Percentiles rank a stretch among this genome's conserved stretches.
Conservation (phyloP, 768 basidiomycete genomes). For the Obba rivulosa region DNA sequence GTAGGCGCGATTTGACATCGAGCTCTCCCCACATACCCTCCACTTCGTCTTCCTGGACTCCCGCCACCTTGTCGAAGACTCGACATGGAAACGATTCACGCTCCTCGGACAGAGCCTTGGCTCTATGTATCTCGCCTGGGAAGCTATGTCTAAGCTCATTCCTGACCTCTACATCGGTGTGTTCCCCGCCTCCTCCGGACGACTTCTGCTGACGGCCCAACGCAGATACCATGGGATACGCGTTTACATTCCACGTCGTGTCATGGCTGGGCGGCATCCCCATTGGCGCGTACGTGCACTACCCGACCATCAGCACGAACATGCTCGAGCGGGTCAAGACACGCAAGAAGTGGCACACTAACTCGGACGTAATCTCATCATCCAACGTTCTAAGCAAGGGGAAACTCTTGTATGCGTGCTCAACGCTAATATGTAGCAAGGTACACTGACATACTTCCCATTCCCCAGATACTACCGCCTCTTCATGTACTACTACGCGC, state of each 20-base stretch:
- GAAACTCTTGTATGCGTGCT: conserved; percentile 51
- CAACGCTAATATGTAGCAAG: neutral
- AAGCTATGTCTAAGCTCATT: conserved; percentile 72
- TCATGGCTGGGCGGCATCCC: conserved; percentile 57
- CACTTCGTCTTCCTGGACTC: conserved; percentile 79
- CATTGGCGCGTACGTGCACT: conserved; percentile 91
- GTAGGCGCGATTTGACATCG: conserved; percentile 79
- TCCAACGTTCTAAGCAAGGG: conserved; percentile 47
- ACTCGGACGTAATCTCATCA: conserved; percentile 49
- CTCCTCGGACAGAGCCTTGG: conserved; percentile 89
- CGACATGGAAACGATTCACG: conserved; percentile 86
- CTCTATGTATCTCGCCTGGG: conserved; percentile 76
- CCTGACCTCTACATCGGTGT: conserved; percentile 90
- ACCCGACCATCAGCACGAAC: conserved; percentile 91
- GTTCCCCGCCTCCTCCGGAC: conserved; percentile 13
- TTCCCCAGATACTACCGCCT: conserved; percentile 75
- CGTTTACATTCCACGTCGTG: conserved; percentile 85
- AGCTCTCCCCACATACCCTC: conserved; percentile 55
- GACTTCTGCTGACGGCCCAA: neutral
- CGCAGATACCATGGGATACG: conserved; percentile 96
- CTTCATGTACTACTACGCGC: conserved; percentile 79
- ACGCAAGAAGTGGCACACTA: conserved; percentile 57
- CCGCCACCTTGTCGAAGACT: conserved; percentile 71
- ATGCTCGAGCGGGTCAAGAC: conserved; percentile 81
- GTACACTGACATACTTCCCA: neutral